Evolutionary conservation across 2,329 filamentous ascomycete species (phyloP), one percentile per base, ranked within the genome.

Genomic region (Tolypocladium nubicola): DNA sequence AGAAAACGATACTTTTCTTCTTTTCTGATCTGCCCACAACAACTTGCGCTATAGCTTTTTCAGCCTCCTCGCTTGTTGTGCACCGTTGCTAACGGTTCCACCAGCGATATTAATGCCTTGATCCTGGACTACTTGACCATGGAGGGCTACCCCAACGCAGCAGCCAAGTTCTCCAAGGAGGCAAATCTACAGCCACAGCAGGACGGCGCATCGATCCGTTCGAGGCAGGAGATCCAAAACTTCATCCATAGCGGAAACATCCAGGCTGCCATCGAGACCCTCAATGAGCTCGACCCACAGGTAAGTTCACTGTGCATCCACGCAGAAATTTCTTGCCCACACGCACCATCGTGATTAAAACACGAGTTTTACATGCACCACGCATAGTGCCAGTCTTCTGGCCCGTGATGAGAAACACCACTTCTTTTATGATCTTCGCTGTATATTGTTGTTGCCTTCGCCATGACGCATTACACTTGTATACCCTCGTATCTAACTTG

Each of bases 71-170:
- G 23, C 35, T 53, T 47, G 33, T 59, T 57, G 30, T 21, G 30
- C 33, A 16, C 23, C 54, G 52, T 58, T 35, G 59, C 70, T 73
- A 64, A 74, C 64, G 47, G 56, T 23, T 19, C 11, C 10, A 40
- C 65, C 66, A 99, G 94, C 74, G 92, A 97, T 68, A 94, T 99
- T 71, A 97, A 99, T 71, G 86, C 87, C 57, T 76, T 99, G 66
- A 92, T 99, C 62, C 88, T 99, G 78, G 93, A 99, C 75, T 99
- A 99, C 71, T 82, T 99, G 61, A 93, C 95, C 59, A 93, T 90
- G 71, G 93, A 96, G 74, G 94, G 94, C 55, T 99, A 97, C 68
- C 89, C 93, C 13, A 87, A 88, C 63, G 92, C 94, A 13, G 95
- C 95, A 3, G 88, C 89, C 67, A 96, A 90, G 69, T 97, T 99